These are phyloP conservation scores for Diplodia scrobiculata DNA, from an alignment of 2,329 filamentous ascomycete genomes.

Conservation along the genomic window DNA sequence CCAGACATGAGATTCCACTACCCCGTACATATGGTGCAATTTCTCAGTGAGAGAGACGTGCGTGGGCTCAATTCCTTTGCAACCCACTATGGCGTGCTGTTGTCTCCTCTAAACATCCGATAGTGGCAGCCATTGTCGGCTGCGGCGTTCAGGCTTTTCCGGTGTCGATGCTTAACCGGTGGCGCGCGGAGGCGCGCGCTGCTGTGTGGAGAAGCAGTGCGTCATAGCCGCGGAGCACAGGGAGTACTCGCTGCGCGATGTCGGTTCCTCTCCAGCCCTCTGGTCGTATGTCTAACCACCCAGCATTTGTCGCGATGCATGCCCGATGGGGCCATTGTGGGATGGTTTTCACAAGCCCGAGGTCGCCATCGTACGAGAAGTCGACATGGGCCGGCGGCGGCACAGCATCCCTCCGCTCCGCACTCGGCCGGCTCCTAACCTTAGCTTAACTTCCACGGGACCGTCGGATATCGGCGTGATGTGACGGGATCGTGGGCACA, in stretches of 20 bases:
- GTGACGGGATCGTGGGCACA: not conserved
- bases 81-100: not conserved
- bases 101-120: not conserved
- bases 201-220: not conserved
- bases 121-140: conserved; percentile 7
- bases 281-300: not conserved
- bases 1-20: too few species aligned
- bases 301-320: not conserved
- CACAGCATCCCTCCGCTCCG: conserved; percentile 19
- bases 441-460: not conserved
- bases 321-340: conserved; percentile 14
- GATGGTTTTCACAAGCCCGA: not conserved
- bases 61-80: too few species aligned
- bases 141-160: conserved; percentile 14
- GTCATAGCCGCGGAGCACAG: not conserved
- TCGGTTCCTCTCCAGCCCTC: not conserved
- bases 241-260: not conserved
- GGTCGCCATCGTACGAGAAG: conserved; percentile 3
- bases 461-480: conserved; percentile 12
- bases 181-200: not conserved
- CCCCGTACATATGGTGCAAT: too few species aligned
- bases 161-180: conserved; percentile 18
- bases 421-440: conserved; percentile 14
- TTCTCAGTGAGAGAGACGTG: too few species aligned
- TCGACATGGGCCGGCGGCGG: conserved; percentile 15